These are phyloP conservation scores for Podila epicladia DNA, from an alignment of 192 early-diverging fungal species.

Conservation along the genomic window DNA sequence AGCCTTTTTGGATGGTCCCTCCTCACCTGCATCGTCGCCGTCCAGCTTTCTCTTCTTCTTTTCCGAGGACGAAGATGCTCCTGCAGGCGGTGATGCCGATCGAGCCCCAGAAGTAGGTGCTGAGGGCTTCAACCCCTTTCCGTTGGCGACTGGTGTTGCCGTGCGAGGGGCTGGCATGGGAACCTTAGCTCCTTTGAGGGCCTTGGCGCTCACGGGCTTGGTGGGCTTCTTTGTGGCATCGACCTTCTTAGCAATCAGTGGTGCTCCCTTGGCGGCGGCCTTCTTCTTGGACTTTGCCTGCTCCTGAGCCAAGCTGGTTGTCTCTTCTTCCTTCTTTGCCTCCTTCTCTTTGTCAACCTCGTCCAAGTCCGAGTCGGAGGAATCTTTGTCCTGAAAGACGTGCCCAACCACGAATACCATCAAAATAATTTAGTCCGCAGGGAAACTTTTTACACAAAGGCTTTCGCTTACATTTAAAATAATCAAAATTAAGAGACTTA, in stretches of 20 bases:
- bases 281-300: conserved; percentile 35
- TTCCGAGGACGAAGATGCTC: background rate
- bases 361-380: conserved; percentile 41
- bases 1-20: conserved; percentile 27
- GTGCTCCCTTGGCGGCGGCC: conserved; percentile 51
- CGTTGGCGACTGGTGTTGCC: background rate
- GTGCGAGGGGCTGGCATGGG: conserved; percentile 47
- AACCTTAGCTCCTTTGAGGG: conserved; percentile 9
- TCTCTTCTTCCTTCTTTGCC: conserved; percentile 27
- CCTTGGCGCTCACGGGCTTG: conserved; percentile 32
- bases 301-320: conserved; percentile 5
- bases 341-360: conserved; percentile 48
- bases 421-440: background rate
- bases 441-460: no score
- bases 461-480: no score
- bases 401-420: background rate
- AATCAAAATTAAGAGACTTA: conserved; percentile 15
- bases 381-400: conserved; percentile 25
- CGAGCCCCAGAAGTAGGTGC: conserved; percentile 7
- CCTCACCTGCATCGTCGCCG: conserved; percentile 10
- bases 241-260: conserved; percentile 57
- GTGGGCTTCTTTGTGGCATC: conserved; percentile 17
- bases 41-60: conserved; percentile 29
- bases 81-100: conserved; percentile 20
- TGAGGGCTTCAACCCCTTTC: background rate